Base-by-base conservation (phyloP, 163 green algal species). In the Scenedesmus sp. region DNA sequence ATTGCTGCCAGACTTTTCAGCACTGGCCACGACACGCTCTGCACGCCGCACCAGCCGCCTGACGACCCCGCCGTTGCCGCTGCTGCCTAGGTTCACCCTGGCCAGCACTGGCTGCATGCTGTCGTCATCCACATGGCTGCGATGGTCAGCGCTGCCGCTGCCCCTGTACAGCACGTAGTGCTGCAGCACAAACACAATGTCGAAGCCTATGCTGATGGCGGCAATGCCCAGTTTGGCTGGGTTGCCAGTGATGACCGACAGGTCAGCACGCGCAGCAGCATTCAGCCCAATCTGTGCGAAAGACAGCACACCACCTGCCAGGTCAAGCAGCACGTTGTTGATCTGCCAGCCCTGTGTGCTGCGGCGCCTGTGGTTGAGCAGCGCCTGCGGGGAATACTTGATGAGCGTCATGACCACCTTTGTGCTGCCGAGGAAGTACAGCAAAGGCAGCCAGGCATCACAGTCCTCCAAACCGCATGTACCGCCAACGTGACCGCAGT, bases 261-360 rank as follows among this genome's bases (percentile, higher is more conserved):
- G 83, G 88, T 94, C 89, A 46, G 86, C 40, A 37, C 81, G 88
- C n/a, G 92, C 84, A 4, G 35, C 43, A 4, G 91, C 84, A 70
- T 96, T 91, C 30, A 96, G 79, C 33, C 94, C 18, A 51, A 94
- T 82, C 91, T 97, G 95, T 30, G n/a, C 86, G 15, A 96, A 87
- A 2, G 86, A 94, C 15, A 96, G 89, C 35, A 91, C 6, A 10
- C 95, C 95, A 20, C 95, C 95, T n/a, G 91, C 87, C 78, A 95
- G 90, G 87, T 97, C 95, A 26, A 97, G 94, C 70, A 95, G 61
- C 49, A 96, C 93, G 65, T 96, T 95, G 86, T 88, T 92, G 49
- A 95, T 89, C 59, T 83, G 88, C 94, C 95, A 97, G n/a, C 95
- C 95, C 20, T 88, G 53, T 13, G 95, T 97, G 18, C 88, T 94